Conservation (phyloP, 352 stramenopile species). For the Chrysophaeum taylorii region DNA sequence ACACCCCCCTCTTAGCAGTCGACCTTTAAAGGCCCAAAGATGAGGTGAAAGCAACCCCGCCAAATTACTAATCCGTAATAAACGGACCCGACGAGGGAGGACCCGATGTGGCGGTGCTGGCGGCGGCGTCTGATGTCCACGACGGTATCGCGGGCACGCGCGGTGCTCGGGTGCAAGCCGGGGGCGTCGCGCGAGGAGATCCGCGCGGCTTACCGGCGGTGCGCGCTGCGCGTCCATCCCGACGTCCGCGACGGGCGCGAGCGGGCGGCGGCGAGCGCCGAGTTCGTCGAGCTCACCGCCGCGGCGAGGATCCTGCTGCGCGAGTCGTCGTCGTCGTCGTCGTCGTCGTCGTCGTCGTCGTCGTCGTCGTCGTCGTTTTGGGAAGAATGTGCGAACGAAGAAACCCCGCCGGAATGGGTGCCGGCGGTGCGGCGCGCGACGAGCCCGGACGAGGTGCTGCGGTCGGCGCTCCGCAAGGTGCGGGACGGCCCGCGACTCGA, state of each 20-base stretch:
- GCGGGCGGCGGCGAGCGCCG: background rate
- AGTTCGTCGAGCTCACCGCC: background rate
- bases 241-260: background rate
- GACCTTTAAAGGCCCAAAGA: background rate
- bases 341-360: background rate
- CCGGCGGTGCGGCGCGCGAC: too few species aligned
- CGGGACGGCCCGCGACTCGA: too few species aligned
- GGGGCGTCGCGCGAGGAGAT: too few species aligned
- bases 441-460: too few species aligned
- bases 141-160: background rate
- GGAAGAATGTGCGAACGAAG: too few species aligned
- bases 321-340: background rate
- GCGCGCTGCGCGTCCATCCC: background rate
- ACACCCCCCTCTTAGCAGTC: too few species aligned
- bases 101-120: background rate
- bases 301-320: background rate
- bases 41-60: background rate
- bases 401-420: too few species aligned
- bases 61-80: background rate
- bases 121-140: background rate
- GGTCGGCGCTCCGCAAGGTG: too few species aligned
- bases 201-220: too few species aligned
- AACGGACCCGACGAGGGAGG: background rate
- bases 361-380: background rate
- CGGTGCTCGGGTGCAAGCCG: too few species aligned